Base-by-base conservation (phyloP, 768 basidiomycete species). In the Pleurotus citrinopileatus region DNA sequence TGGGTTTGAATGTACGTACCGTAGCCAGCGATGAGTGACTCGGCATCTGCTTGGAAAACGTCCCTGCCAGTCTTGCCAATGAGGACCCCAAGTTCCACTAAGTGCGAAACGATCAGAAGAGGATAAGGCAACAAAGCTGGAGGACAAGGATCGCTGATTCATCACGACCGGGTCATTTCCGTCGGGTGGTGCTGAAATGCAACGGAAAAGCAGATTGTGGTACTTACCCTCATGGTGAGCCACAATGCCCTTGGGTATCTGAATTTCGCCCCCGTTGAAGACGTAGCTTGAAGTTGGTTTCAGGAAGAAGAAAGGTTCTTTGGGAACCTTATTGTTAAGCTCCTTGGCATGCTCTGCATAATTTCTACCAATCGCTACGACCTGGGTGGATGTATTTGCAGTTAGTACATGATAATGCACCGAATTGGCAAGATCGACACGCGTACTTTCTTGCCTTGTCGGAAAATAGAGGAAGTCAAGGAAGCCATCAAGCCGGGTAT, bases 301-400 rank as follows among this genome's bases (percentile, higher is more conserved):
- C 23, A 98, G 73, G 76, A 99, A 99, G 81, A 98, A 95, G 78
- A 99, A 98, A 0, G 97, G 97, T 65, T 98, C 95, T 66, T 86
- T 90, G 0, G 96, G 95, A 4, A 87, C 72, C 4, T 88, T 74
- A 66, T 98, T 98, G 63, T 86, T 87, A 29, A 98, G 80, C 65
- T 99, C 97, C 70, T 90, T 93, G 67, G 87, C 86, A 60, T 97
- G 95, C 28, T 90, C 90, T 4, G 81, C 83, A 68, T 96, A 97
- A 75, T 97, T 98, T 55, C 96, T 83, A 28, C 96, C 96, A 55
- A 98, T 98, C 29, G 94, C 95, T 29, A 98, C 87, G 61, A 98
- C 95, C 89, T 94, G 52, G 28, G 25, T n/a, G n/a, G n/a, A n/a
- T 36, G 42, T 38, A 46, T 55, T 20, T 29, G 13, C 8, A 26